A percentile compares a stretch with the other conserved stretches of the same genome.
Conservation (phyloP, 805 yeast species). For the Wickerhamomyces sydowiorum region DNA sequence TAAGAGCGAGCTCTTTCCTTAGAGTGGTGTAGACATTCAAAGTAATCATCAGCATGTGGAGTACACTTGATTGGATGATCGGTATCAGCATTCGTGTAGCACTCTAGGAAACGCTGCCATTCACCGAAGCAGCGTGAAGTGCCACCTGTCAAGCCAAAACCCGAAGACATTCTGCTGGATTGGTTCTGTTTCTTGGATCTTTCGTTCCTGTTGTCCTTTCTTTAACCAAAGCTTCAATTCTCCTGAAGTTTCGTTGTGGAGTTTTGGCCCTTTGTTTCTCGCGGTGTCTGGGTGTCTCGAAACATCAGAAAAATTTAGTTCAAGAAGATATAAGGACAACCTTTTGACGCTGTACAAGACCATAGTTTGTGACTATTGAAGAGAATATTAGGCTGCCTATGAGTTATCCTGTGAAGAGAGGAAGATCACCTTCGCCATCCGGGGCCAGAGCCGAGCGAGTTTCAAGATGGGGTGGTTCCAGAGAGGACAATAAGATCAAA, state of each 20-base stretch:
- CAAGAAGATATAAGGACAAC: too few relatives aligned
- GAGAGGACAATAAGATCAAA: conserved; percentile 7
- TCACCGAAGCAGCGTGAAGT: conserved; percentile 40
- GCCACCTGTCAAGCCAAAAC: conserved; percentile 37
- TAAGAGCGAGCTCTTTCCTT: conserved; percentile 31
- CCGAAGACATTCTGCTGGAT: conserved; percentile 37
- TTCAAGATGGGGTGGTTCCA: conserved; percentile 12
- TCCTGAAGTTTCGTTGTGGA: too few relatives aligned
- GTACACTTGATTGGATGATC: conserved; percentile 31
- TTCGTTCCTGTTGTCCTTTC: too few relatives aligned
- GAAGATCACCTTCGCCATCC: neutral
- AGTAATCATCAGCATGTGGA: conserved; percentile 39
- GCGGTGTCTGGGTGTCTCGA: too few relatives aligned
- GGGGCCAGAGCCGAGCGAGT: neutral
- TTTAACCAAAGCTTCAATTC: too few relatives aligned
- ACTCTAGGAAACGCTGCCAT: conserved; percentile 40
- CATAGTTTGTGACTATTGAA: too few relatives aligned
- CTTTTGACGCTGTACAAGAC: too few relatives aligned
- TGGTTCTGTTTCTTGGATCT: too few relatives aligned
- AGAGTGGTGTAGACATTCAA: conserved; percentile 43
- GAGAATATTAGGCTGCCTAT: too few relatives aligned
- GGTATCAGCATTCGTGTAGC: conserved; percentile 36
- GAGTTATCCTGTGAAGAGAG: neutral
- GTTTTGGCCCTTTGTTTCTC: too few relatives aligned
- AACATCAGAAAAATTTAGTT: too few relatives aligned